Conservation (phyloP, 371 early-diverging fungal species). For the Rhizomucor miehei region DNA sequence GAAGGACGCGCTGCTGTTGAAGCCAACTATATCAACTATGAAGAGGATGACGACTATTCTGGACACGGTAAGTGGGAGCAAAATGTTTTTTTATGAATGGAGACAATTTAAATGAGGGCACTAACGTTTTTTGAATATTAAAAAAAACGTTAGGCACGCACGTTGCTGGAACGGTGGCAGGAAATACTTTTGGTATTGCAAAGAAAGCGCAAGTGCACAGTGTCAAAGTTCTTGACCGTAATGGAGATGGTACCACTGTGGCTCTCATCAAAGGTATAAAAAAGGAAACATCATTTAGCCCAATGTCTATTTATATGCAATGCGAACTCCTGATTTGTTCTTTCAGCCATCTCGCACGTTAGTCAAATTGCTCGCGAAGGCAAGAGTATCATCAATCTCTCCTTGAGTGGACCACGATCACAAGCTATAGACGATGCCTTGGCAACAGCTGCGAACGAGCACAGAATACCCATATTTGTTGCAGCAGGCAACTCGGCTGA, state of each 20-base stretch:
- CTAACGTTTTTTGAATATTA: not conserved
- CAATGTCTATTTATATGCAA: too few species aligned
- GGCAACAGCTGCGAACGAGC: conserved; percentile 41
- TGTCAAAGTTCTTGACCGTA: conserved; percentile 61
- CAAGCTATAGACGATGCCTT: conserved; percentile 34
- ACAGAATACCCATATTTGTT: conserved; percentile 43
- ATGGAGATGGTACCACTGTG: conserved; percentile 47
- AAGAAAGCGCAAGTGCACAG: conserved; percentile 59
- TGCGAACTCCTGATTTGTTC: conserved; percentile 31
- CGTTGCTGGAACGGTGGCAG: conserved; percentile 67
- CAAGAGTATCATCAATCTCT: conserved; percentile 55
- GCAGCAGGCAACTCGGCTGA: conserved; percentile 74
- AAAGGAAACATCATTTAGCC: conserved; percentile 21
- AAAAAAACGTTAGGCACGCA: conserved; percentile 74
- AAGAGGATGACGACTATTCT: conserved; percentile 36
- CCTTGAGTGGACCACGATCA: conserved; percentile 55
- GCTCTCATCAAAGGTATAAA: conserved; percentile 29
- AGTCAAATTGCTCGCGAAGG: conserved; percentile 24
- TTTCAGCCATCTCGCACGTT: conserved; percentile 43
- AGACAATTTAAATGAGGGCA: not conserved
- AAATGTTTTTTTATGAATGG: not conserved
- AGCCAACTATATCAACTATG: conserved; percentile 53
- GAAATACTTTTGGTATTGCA: conserved; percentile 61
- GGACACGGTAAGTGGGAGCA: conserved; percentile 44
- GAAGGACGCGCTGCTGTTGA: conserved; percentile 76